Percentiles rank a stretch among this genome's conserved stretches.
phyloP scores from a whole-genome alignment of 179 eudicot species.

The Drosera spatulata region DNA sequence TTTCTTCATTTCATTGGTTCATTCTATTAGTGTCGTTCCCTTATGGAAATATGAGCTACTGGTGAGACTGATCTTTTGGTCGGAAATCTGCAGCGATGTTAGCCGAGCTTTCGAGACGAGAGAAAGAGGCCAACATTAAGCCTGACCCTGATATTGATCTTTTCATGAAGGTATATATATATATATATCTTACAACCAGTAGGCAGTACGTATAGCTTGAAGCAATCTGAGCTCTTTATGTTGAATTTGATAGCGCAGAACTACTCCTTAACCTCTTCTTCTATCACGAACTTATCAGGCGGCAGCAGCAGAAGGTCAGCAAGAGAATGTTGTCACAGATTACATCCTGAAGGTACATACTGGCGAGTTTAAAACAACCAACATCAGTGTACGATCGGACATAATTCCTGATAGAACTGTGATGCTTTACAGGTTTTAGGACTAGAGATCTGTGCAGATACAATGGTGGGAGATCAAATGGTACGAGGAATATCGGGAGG shows the following conservation, averaged over 20 bases:
- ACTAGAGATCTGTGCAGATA: slow-evolving; percentile 19
- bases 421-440: slow-evolving; percentile 8
- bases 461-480: slow-evolving; percentile 22
- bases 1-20: neutral
- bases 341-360: slow-evolving; percentile 19
- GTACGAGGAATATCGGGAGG: slow-evolving; percentile 21
- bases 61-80: too few relatives aligned
- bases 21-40: too few relatives aligned
- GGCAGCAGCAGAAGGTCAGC: neutral
- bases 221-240: too few relatives aligned
- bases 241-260: too few relatives aligned
- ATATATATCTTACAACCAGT: too few relatives aligned
- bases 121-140: slow-evolving; percentile 38
- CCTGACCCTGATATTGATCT: slow-evolving; percentile 44
- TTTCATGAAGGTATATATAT: slow-evolving; percentile 40
- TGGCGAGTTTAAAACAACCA: neutral
- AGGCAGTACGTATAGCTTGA: too few relatives aligned
- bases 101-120: slow-evolving; percentile 37
- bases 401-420: too few relatives aligned
- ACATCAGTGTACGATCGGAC: too few relatives aligned
- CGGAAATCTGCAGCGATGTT: slow-evolving; percentile 20
- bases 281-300: neutral
- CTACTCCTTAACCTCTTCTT: too few relatives aligned
- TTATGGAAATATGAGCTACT: too few relatives aligned
- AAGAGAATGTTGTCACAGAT: slow-evolving; percentile 21